Evolutionary conservation across 345 rosid genomes (phyloP), one percentile per base, ranked within the genome.

Genomic region (Brassica rapa): DNA sequence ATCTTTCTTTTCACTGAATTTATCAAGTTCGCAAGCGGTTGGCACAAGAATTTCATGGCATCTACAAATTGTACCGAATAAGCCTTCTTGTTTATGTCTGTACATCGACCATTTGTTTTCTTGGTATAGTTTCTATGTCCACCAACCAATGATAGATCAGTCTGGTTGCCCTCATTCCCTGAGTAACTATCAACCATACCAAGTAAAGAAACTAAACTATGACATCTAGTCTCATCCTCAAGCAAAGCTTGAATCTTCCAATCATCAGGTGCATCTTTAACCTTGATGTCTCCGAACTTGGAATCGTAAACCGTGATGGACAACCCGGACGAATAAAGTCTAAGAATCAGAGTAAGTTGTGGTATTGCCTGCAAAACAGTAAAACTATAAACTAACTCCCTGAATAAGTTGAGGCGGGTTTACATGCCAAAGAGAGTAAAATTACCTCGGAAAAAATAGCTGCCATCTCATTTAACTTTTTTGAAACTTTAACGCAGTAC

Each of bases 11-110:
- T 89, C 82, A 85, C 84, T n/a, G 79, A 82, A 82, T 87, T 87
- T 39, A 91, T 85, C 70, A 84, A 82, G 80, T 89, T 93, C 61
- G 91, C 90, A 62, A 95, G 89, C 2, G 93, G 96, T 76, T 85
- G 87, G 80, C 98, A 91, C 80, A 93, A 86, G 83, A 91, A 95
- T 81, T 82, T 85, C 84, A 93, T 67, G 66, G 87, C 91, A 79
- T 82, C 83, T 37, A 87, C 73, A 84, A 83, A 91, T 65, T 83
- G 83, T 25, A 30, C 67, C 61, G 81, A 72, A 81, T 76, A 84
- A 83, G 81, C 85, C 33, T 74, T 74, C 74, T 68, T 19, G 39
- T 73, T 81, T 72, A 73, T 82, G 59, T 82, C 75, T 69, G 63
- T 65, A 77, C 80, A 81, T 66, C 60, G 37, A 80, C 6, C 66